A percentile compares a stretch with the other conserved stretches of the same genome.
These are phyloP conservation scores for Pachysolen tannophilus DNA, from an alignment of 805 yeast genomes.

Conservation along the genomic window DNA sequence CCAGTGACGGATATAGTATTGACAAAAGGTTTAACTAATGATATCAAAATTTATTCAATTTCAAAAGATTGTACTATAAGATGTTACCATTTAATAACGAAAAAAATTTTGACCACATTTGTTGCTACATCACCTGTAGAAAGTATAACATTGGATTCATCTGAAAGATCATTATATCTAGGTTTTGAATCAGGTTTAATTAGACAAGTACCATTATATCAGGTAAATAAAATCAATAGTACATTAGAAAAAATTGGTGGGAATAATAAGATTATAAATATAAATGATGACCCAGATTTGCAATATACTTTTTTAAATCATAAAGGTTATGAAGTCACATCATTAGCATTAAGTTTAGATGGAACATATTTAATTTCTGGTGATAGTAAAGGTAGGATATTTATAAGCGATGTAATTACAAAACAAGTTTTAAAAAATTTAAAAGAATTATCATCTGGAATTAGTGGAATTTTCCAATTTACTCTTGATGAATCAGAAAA, in stretches of 20 bases:
- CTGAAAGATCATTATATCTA: slow-evolving; percentile 63
- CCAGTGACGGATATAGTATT: slow-evolving; percentile 33
- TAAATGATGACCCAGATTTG: slow-evolving; percentile 42
- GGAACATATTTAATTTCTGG: slow-evolving; percentile 71
- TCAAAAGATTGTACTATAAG: slow-evolving; percentile 73
- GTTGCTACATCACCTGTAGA: slow-evolving; percentile 54
- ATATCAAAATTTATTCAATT: slow-evolving; percentile 55
- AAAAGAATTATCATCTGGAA: slow-evolving; percentile 23
- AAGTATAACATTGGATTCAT: slow-evolving; percentile 64
- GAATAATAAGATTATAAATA: slow-evolving; percentile 38
- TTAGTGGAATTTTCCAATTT: slow-evolving; percentile 17
- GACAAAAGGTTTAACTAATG: slow-evolving; percentile 45
- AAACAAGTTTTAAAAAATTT: slow-evolving; percentile 60
- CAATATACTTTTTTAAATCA: slow-evolving; percentile 47
- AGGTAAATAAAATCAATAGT: slow-evolving; percentile 25
- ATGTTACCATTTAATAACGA: slow-evolving; percentile 48
- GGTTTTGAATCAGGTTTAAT: slow-evolving; percentile 63
- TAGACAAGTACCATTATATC: slow-evolving; percentile 45
- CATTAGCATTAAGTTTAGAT: slow-evolving; percentile 58
- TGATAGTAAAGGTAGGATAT: slow-evolving; percentile 60
- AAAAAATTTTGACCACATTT: slow-evolving; percentile 55
- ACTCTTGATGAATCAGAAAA: background rate
- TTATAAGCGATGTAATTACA: slow-evolving; percentile 60
- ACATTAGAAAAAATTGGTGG: slow-evolving; percentile 57
- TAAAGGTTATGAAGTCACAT: slow-evolving; percentile 35